Evolutionary conservation across 192 early-diverging fungal genomes (phyloP), one percentile per base, ranked within the genome.

Genomic region (Podila verticillata): DNA sequence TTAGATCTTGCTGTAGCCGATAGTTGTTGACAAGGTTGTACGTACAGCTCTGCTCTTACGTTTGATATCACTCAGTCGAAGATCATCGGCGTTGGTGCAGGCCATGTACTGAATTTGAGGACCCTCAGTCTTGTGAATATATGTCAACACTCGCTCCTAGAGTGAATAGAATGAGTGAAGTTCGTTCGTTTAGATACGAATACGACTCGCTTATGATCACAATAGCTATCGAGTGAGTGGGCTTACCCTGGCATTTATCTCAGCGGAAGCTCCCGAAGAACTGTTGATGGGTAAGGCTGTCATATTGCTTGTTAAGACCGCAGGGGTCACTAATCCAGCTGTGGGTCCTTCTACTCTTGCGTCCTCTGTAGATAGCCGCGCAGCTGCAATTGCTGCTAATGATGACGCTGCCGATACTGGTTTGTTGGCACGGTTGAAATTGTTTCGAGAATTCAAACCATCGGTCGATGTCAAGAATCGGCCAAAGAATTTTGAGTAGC

Each of bases 401-500:
- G 75, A 71, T 0, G 75, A 71, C 9, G 69, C 65, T 19, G 75
- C 75, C 12, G 75, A 72, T 6, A 67, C 20, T n/a, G 69, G 36
- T 48, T 56, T 68, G 8, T 49, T 49, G 10, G 61, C 47, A 30
- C 59, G 64, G 13, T 17, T 67, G 57, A 34, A 28, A 29, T 26
- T 36, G 26, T 57, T 44, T 12, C 44, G 56, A 28, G 65, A 15
- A n/a, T 20, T 30, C 26, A 10, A 4, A n/a, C 51, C 49, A 48
- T 75, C 66, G 4, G 73, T 22, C 19, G 66, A 60, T 35, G 66
- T 65, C n/a, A 75, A 62, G 69, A 88, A 74, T 2, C 87, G 81
- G 19, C 82, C 84, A 62, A 86, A 74, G 48, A 88, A 80, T 51
- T 78, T 77, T 20, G 82, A 84, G 29, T 84, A 84, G 19, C 84